These are phyloP conservation scores for Lumnitzera racemosa DNA, from an alignment of 345 rosid species.

Conservation along the genomic window DNA sequence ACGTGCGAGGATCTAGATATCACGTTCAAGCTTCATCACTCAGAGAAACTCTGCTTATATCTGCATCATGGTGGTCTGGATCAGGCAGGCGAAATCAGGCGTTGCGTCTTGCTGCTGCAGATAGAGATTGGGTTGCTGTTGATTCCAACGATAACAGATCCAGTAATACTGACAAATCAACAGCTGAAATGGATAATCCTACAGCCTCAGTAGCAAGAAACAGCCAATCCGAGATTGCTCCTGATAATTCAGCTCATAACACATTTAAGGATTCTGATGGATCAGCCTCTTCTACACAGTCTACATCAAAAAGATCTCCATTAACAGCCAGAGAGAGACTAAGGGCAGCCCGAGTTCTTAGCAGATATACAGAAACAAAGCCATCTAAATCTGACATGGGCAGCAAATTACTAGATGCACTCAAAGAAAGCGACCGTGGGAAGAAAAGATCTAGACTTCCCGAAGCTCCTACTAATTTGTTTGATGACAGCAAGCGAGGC, in stretches of 20 bases:
- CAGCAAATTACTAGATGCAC: conserved; percentile 62
- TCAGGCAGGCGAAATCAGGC: conserved; percentile 21
- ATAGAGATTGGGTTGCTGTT: conserved; percentile 28
- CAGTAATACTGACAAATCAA: conserved; percentile 12
- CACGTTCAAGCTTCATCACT: conserved; percentile 14
- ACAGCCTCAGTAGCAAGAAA: conserved; percentile 5
- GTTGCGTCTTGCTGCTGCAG: conserved; percentile 27
- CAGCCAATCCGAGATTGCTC: conserved; percentile 10
- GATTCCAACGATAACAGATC: conserved; percentile 18
- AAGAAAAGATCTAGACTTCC: conserved; percentile 72
- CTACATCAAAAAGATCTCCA: conserved; percentile 35
- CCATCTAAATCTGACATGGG: conserved; percentile 55
- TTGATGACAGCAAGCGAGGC: conserved; percentile 87
- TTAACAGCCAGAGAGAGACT: conserved; percentile 79
- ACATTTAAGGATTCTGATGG: conserved; percentile 29
- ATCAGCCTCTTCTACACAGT: conserved; percentile 22
- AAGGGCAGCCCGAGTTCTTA: conserved; percentile 79
- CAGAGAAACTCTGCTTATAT: conserved; percentile 9
- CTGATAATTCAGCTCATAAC: conserved; percentile 11
- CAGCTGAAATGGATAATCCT: conserved; percentile 13
- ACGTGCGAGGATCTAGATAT: conserved; percentile 18
- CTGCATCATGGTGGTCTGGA: conserved; percentile 12
- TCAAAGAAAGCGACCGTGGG: conserved; percentile 65
- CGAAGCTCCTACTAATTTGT: conserved; percentile 78
- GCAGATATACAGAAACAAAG: conserved; percentile 49